Evolutionary conservation across 1,284 basidiomycete genomes (phyloP).

Genomic region (Melampsora americana): DNA sequence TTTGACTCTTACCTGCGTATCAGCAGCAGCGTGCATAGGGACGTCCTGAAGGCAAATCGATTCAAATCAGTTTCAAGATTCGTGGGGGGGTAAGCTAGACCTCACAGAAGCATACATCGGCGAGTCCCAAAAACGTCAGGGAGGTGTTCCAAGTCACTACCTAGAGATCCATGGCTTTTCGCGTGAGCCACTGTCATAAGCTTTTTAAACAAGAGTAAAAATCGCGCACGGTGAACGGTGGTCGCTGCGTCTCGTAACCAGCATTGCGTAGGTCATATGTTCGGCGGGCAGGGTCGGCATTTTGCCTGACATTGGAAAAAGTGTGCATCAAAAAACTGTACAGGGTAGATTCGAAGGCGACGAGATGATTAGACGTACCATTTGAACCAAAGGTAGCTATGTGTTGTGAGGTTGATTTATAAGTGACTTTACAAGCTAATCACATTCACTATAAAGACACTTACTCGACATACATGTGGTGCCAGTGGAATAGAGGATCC

Average conservation of each 20-base stretch:
- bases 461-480: constrained; percentile 41
- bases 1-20: constrained; percentile 14
- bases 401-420: too few relatives aligned
- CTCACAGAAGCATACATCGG: constrained; percentile 12
- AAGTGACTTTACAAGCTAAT: too few relatives aligned
- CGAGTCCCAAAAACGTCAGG: constrained; percentile 38
- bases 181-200: background rate
- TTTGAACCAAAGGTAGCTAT: constrained; percentile 25
- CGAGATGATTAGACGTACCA: constrained; percentile 15
- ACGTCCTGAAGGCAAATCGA: constrained; percentile 9
- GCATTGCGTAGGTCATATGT: constrained; percentile 29
- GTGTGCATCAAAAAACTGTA: background rate
- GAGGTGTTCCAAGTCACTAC: constrained; percentile 25
- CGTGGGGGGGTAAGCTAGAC: constrained; percentile 3
- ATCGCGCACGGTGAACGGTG: constrained; percentile 14
- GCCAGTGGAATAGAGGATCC: constrained; percentile 21
- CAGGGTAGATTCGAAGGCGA: background rate
- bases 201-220: background rate
- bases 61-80: background rate
- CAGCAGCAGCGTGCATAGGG: constrained; percentile 26
- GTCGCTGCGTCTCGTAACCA: constrained; percentile 31
- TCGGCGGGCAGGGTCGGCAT: constrained; percentile 18
- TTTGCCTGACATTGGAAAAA: constrained; percentile 26
- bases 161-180: background rate
- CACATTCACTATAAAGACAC: background rate